Conservation (phyloP, 805 yeast species). For the Cyberlindnera bimundalis region DNA sequence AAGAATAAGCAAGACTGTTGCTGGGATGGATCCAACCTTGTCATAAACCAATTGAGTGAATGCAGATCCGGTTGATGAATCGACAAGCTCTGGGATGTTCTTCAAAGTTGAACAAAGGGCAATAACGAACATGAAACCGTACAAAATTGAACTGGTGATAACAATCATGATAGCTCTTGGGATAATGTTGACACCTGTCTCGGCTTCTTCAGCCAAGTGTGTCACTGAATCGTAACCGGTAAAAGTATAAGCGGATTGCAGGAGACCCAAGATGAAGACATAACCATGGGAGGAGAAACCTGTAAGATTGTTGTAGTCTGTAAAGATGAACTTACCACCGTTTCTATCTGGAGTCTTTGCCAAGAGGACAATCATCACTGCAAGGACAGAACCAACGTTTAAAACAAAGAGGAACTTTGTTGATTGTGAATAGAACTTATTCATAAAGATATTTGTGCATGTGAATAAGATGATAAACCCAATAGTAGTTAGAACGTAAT, state of each 20-base stretch:
- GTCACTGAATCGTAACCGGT: slow-evolving; percentile 35
- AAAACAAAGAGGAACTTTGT: slow-evolving; percentile 19
- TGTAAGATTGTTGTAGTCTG: slow-evolving; percentile 24
- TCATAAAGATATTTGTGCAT: slow-evolving; percentile 21
- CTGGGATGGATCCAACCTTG: slow-evolving; percentile 29
- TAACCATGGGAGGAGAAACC: slow-evolving; percentile 27
- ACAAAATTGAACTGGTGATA: slow-evolving; percentile 27
- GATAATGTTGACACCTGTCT: slow-evolving; percentile 26
- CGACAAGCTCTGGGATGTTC: slow-evolving; percentile 17
- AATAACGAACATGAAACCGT: slow-evolving; percentile 33
- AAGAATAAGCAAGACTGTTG: slow-evolving; percentile 26
- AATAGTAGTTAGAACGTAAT: slow-evolving; percentile 22
- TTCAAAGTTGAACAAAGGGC: slow-evolving; percentile 29
- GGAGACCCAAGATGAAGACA: slow-evolving; percentile 27
- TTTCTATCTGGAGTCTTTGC: slow-evolving; percentile 25
- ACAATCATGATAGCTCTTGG: slow-evolving; percentile 35
- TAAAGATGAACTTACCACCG: slow-evolving; percentile 26
- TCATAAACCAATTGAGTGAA: slow-evolving; percentile 25
- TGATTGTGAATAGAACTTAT: slow-evolving; percentile 25
- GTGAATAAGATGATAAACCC: slow-evolving; percentile 27
- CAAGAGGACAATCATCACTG: slow-evolving; percentile 21
- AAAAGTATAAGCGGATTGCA: slow-evolving; percentile 29
- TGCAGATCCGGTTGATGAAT: slow-evolving; percentile 26
- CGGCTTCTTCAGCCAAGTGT: slow-evolving; percentile 35
- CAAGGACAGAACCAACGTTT: slow-evolving; percentile 21